Base-by-base conservation (phyloP, 2,329 filamentous ascomycete genomes). In the Diaporthe ilicicola region DNA sequence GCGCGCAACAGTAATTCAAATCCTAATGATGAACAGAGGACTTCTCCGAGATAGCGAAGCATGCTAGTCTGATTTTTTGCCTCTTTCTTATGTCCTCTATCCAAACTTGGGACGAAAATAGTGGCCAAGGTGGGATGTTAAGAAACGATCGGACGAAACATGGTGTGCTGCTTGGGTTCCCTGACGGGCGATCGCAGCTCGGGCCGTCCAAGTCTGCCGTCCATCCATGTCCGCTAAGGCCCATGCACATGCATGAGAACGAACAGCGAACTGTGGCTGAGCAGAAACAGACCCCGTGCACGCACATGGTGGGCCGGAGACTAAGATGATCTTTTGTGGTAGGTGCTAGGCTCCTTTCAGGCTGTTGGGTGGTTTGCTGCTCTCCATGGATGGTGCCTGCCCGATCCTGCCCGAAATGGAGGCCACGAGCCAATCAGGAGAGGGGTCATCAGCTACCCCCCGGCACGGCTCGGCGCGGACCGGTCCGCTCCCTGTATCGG, bases 21-120 rank as follows among this genome's bases (percentile, higher is more conserved):
- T 50, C 59, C 55, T 64, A 64, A 64, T 64, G 59, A 64, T 44
- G n/a, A 50, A 48, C n/a, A 64, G n/a, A 34, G 29, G 29, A n/a
- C 9, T 27, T 27, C 34, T 12, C 59, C 37, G 42, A n/a, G 50
- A n/a, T 27, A 19, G 27, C 42, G 6, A 5, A 10, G 17, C 7
- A 9, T 4, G 27, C 42, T 46, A 12, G 27, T 32, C 12, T 10
- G 1, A 24, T 29, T 9, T 17, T 42, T 5, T 19, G 15, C 15
- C 17, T 12, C 34, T 34, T 12, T 27, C 19, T 22, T n/a, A n/a
- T n/a, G n/a, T n/a, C n/a, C n/a, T n/a, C n/a, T n/a, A n/a, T n/a
- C n/a, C n/a, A n/a, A n/a, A n/a, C n/a, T n/a, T n/a, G n/a, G n/a
- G n/a, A n/a, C n/a, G n/a, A n/a, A n/a, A n/a, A n/a, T n/a, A n/a